Evolutionary conservation across 257 asterid genomes (phyloP), one percentile per base, ranked within the genome.

Genomic region (Eustoma russellianum): DNA sequence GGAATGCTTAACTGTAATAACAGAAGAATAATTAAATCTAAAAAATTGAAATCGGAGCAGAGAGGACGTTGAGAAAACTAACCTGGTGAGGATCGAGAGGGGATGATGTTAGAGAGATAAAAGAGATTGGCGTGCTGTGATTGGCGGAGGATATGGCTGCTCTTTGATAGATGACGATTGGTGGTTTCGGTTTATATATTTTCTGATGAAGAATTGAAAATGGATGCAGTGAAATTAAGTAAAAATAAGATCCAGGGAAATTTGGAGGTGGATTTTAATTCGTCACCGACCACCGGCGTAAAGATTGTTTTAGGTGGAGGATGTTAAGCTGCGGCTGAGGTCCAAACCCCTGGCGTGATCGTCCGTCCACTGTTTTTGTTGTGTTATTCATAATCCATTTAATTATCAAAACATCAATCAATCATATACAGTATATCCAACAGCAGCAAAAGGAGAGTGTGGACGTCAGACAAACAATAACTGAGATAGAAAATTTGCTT

Each of bases 1-100:
- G 80, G 69, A 67, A 62, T 54, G 65, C 63, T 83, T 51, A 13
- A 58, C 53, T 68, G 66, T 52, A 48, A 60, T 62, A 50, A 66
- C 57, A 44, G 63, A 53, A 52, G 64, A 53, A 56, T 33, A 38
- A 67, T 44, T 34, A 7, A 0, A 48, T 0, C 2, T 13, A 16
- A 3, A 41, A n/a, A n/a, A 28, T 12, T 34, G 53, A n/a, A 18
- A 46, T 16, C 18, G 0, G 17, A 30, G 11, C 10, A 53, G n/a
- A 1, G 47, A 33, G 40, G 53, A 59, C 13, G 53, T 41, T 30
- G 50, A 62, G 55, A 44, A 19, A 55, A 48, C 63, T 53, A 50
- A 60, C 71, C 71, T 48, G 62, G 30, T 5, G 49, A 50, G 54
- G 59, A 46, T 5, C 13, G 24, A 41, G 64, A 28, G 5, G 49